These are phyloP conservation scores for Xylaria longipes DNA, from an alignment of 495 filamentous ascomycete genomes.

Conservation along the genomic window DNA sequence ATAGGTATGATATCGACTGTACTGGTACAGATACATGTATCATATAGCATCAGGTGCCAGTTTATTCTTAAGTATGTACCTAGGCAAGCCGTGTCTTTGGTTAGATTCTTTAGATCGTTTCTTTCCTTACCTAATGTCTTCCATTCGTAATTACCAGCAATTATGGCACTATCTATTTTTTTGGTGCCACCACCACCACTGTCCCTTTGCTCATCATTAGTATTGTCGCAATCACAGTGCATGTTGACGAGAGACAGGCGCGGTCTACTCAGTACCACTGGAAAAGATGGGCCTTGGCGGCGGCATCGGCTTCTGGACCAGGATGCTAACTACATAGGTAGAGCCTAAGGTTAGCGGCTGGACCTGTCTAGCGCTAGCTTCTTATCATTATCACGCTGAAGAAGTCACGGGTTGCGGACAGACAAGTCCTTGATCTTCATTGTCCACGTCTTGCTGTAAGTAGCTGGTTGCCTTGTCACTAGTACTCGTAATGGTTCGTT, in stretches of 20 bases:
- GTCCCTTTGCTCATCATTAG: neutral
- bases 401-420: constrained; percentile 38
- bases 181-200: neutral
- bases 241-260: neutral
- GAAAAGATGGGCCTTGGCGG: neutral
- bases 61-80: neutral
- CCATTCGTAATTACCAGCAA: neutral
- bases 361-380: constrained; percentile 13
- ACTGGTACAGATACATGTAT: neutral
- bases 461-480: constrained; percentile 5
- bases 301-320: constrained; percentile 11
- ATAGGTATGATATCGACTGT: neutral
- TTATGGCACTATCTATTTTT: neutral
- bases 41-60: neutral
- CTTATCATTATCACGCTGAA: constrained; percentile 43
- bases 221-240: constrained; percentile 3
- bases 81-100: neutral
- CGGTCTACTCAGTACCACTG: neutral
- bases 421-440: constrained; percentile 38
- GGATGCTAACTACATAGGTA: too few species aligned
- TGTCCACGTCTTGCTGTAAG: constrained; percentile 12
- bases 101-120: neutral
- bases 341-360: constrained; percentile 12
- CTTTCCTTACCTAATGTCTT: neutral
- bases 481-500: neutral